A percentile compares a stretch with the other conserved stretches of the same genome.
These are phyloP conservation scores for Xylariaceae sp. DNA, from an alignment of 2,329 filamentous ascomycete species.

Conservation along the genomic window DNA sequence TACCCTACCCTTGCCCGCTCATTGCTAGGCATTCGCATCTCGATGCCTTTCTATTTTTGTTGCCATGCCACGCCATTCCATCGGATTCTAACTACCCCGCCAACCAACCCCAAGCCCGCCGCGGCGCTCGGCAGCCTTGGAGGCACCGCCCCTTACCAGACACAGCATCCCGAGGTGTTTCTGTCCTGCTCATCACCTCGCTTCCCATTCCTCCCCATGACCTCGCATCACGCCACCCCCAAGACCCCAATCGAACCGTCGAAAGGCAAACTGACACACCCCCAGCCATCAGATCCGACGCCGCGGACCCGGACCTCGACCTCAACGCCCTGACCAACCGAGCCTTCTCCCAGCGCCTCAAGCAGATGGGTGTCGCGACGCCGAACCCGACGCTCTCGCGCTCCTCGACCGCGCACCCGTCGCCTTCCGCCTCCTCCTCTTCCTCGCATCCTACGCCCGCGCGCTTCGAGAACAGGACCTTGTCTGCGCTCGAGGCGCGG, in stretches of 20 bases:
- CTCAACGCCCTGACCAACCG: conserved; percentile 27
- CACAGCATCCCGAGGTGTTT: too few species aligned
- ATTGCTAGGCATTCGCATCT: too few species aligned
- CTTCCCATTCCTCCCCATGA: too few species aligned
- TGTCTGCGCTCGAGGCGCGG: conserved; percentile 47
- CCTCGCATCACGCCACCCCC: too few species aligned
- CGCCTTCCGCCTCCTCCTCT: conserved; percentile 5
- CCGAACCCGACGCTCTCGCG: conserved; percentile 51
- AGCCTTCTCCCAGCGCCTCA: conserved; percentile 48
- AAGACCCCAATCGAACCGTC: neutral
- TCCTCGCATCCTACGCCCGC: conserved; percentile 14
- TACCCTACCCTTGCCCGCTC: neutral
- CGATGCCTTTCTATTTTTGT: too few species aligned
- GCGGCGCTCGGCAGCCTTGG: too few species aligned
- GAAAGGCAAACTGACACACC: conserved; percentile 3
- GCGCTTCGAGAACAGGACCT: conserved; percentile 37
- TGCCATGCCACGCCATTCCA: too few species aligned
- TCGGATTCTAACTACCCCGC: too few species aligned
- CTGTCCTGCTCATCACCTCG: too few species aligned
- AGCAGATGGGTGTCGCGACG: conserved; percentile 50
- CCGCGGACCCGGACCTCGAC: conserved; percentile 39
- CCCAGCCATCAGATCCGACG: conserved; percentile 37
- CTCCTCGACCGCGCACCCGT: conserved; percentile 40
- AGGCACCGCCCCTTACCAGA: neutral
- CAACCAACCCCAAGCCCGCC: too few species aligned